These are phyloP conservation scores for Elaeis oleifera DNA, from an alignment of 202 grass and related monocot species.

Conservation along the genomic window DNA sequence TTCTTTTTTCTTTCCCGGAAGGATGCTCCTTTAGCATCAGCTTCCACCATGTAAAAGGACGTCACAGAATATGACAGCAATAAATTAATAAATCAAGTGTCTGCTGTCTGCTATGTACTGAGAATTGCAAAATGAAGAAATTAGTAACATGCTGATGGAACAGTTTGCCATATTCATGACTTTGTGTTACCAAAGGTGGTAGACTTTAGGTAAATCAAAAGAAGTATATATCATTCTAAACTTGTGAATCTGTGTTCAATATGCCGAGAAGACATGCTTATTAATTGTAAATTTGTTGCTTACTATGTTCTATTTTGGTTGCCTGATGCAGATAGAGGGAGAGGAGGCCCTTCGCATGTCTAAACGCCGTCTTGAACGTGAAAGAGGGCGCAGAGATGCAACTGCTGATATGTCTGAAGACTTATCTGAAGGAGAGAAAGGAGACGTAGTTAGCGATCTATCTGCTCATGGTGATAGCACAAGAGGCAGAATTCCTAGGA, in stretches of 20 bases:
- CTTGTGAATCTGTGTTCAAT: neutral
- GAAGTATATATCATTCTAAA: neutral
- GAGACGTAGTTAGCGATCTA: slow-evolving; percentile 63
- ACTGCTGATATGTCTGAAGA: slow-evolving; percentile 97
- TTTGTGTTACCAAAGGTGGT: no score
- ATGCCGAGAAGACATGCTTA: neutral
- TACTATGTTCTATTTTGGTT: slow-evolving; percentile 18
- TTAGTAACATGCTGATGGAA: no score
- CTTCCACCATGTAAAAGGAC: no score
- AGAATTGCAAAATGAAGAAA: no score
- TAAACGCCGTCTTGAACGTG: slow-evolving; percentile 70
- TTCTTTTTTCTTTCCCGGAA: no score
- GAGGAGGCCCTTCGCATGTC: slow-evolving; percentile 60
- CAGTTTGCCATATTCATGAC: no score
- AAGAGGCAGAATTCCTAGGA: slow-evolving; percentile 66
- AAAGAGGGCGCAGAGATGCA: slow-evolving; percentile 60
- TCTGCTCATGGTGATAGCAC: slow-evolving; percentile 75
- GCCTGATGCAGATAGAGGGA: slow-evolving; percentile 73
- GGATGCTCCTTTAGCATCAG: no score
- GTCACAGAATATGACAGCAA: no score
- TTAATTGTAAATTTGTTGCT: neutral
- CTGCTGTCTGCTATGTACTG: no score
- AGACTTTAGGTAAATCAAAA: slow-evolving; percentile 8
- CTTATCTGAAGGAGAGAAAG: slow-evolving; percentile 95
- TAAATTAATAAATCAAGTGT: no score